A percentile compares a stretch with the other conserved stretches of the same genome.
Evolutionary conservation across 176 grass and related monocot genomes (phyloP).

Genomic region (Rhynchospora pubera): DNA sequence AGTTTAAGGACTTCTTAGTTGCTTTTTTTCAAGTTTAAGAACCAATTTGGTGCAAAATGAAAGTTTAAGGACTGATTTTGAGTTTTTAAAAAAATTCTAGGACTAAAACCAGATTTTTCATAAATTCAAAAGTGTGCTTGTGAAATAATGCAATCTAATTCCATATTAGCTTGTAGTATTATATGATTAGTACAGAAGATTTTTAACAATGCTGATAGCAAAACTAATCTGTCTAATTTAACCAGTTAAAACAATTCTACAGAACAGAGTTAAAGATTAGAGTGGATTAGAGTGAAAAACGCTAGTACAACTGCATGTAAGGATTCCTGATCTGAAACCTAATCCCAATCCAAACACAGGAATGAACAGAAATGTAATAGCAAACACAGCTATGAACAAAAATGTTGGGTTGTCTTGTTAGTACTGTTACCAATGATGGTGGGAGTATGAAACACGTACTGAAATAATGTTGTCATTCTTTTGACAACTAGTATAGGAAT

Average conservation of each 20-base stretch:
- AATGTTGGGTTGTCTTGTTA: neutral
- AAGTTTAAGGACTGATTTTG: no score
- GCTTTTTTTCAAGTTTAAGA: no score
- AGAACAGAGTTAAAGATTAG: neutral
- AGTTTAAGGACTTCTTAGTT: no score
- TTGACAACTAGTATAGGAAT: neutral
- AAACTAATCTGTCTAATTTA: neutral
- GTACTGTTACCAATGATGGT: neutral
- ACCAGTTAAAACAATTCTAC: neutral
- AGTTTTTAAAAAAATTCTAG: no score
- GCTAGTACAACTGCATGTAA: neutral
- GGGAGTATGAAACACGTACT: neutral
- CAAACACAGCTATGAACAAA: neutral
- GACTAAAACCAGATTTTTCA: no score
- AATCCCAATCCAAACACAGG: neutral
- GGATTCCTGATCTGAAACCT: neutral
- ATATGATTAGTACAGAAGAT: no score
- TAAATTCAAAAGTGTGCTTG: neutral
- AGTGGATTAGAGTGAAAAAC: neutral
- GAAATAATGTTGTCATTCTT: neutral
- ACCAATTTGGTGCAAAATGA: no score
- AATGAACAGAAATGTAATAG: neutral
- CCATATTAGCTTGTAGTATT: constrained; percentile 11
- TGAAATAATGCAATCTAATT: neutral
- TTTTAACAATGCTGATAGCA: neutral